A percentile compares a stretch with the other conserved stretches of the same genome.
These are phyloP conservation scores for Neonectria faginata DNA, from an alignment of 2,329 filamentous ascomycete genomes.

Conservation along the genomic window DNA sequence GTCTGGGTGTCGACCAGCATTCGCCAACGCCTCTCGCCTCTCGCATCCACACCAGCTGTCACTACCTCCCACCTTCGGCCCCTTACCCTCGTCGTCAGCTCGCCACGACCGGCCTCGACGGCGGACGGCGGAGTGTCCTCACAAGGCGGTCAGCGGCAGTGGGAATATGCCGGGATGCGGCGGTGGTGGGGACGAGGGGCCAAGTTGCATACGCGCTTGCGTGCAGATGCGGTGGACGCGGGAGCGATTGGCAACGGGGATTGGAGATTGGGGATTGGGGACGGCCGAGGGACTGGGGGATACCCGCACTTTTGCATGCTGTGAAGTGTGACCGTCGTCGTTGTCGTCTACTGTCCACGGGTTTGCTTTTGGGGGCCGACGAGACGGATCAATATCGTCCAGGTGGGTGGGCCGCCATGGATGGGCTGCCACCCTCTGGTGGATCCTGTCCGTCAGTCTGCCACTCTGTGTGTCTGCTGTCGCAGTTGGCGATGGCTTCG, in stretches of 20 bases:
- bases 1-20: constrained; percentile 1
- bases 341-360: background rate
- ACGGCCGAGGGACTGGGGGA: constrained; percentile 25
- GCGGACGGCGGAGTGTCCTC: background rate
- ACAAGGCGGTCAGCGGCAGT: constrained; percentile 26
- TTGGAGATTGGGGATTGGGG: constrained; percentile 14
- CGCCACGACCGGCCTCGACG: constrained; percentile 15
- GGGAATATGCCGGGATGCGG: constrained; percentile 1
- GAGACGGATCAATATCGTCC: constrained; percentile 11
- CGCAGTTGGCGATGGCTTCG: background rate
- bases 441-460: constrained; percentile 1
- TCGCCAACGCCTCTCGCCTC: background rate
- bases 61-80: background rate
- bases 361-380: constrained; percentile 15
- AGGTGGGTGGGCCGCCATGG: constrained; percentile 26
- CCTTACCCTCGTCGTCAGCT: constrained; percentile 13
- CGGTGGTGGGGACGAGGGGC: background rate
- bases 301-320: constrained; percentile 32
- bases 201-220: constrained; percentile 17
- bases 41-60: background rate
- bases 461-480: background rate
- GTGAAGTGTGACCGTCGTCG: constrained; percentile 22
- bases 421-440: constrained; percentile 7
- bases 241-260: constrained; percentile 26
- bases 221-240: constrained; percentile 29